Evolutionary conservation across 176 grass and related monocot genomes (phyloP), one percentile per base, ranked within the genome.

Genomic region (barley (Hordeum vulgare)): DNA sequence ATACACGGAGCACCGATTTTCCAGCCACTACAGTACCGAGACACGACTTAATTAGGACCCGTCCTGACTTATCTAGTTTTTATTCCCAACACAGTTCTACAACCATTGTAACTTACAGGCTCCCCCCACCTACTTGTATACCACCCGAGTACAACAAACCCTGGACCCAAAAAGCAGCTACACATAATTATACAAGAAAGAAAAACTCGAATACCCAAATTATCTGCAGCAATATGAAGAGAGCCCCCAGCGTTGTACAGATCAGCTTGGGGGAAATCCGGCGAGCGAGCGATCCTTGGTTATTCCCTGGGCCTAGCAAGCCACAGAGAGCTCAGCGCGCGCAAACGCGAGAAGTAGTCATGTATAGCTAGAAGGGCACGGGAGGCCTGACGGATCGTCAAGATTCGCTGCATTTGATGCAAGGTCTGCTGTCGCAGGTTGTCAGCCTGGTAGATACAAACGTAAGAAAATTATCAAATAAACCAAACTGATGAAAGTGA

Each of bases 281-380:
- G 45, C 75, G 58, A n/a, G 76, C 27, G 1, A 6, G 18, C 7
- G 39, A 71, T 27, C 15, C 11, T 59, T 37, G 37, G 63, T 80
- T 78, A 94, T 36, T 94, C 92, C 1, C 83, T 72, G 14, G 88
- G 92, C 51, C 92, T 84, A 33, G 92, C 92, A 37, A 94, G 89
- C 92, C 92, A 94, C 39, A 94, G 61, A 35, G 89, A 94, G 63
- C 92, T 94, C 61, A 94, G 37, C 20, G 89, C 92, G 4, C 89
- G 88, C 44, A 94, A 82, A 14, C 92, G 88, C 2, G 92, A 94
- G 41, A 91, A 88, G 56, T 94, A 94, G 58, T 91, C 92, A 29
- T 83, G 85, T 74, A 94, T 84, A 3, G 85, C 92, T 1, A 94
- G 75, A 10, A 91, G 82, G 12, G 92, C 89, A 0, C 88, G 85